phyloP scores from a whole-genome alignment of 73 alveolate species.

The Stentor roeselii region DNA sequence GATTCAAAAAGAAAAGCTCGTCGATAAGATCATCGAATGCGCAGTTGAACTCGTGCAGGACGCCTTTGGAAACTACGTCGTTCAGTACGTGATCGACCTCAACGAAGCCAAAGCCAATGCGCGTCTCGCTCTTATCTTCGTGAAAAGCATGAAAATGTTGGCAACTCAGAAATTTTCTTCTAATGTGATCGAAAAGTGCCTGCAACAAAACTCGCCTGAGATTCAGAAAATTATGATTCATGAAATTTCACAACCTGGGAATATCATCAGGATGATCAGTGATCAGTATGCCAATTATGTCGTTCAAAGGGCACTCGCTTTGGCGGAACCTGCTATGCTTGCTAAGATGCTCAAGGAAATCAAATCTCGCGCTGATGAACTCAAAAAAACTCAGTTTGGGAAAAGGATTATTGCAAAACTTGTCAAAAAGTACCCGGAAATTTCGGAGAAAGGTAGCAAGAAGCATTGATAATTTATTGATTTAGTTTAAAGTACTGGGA shows the following conservation, averaged over 20 bases:
- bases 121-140: neutral
- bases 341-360: neutral
- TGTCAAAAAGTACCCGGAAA: neutral
- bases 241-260: neutral
- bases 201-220: neutral
- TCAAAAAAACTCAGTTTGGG: neutral
- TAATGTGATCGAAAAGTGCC: constrained; percentile 7
- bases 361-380: neutral
- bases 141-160: neutral
- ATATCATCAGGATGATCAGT: neutral
- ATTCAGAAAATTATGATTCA: neutral
- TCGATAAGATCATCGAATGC: constrained; percentile 48
- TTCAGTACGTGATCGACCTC: constrained; percentile 46
- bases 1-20: neutral
- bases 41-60: constrained; percentile 53
- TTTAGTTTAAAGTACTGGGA: too few species aligned
- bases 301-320: neutral
- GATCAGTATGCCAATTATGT: neutral
- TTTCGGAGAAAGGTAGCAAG: too few species aligned
- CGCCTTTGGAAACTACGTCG: constrained; percentile 81
- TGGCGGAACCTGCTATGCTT: neutral
- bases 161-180: neutral
- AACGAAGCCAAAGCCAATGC: neutral
- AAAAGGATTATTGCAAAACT: neutral
- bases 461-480: too few species aligned